Evolutionary conservation across 2,329 filamentous ascomycete species (phyloP).

Genomic region (Endoconidiophora laricicola): DNA sequence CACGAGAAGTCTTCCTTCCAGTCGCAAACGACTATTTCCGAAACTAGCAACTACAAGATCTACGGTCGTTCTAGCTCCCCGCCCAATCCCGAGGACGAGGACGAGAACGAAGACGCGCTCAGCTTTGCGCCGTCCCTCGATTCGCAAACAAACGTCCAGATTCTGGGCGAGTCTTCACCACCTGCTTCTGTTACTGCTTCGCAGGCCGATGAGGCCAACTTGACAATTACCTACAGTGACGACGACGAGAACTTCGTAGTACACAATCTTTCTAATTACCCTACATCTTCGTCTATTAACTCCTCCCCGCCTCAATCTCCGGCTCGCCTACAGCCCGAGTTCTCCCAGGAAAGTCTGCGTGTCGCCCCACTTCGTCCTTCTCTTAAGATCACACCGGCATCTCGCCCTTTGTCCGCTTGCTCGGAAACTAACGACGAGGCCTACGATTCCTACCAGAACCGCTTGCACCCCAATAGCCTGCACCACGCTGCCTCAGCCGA

Average conservation of each 20-base stretch:
- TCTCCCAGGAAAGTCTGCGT: slow-evolving; percentile 44
- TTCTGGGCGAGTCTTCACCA: slow-evolving; percentile 35
- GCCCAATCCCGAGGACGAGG: slow-evolving; percentile 14
- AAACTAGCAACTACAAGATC: slow-evolving; percentile 38
- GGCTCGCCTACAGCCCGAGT: slow-evolving; percentile 23
- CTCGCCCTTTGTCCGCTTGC: slow-evolving; percentile 10
- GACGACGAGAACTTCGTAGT: slow-evolving; percentile 14
- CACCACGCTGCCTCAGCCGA: slow-evolving; percentile 34
- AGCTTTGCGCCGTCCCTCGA: slow-evolving; percentile 25
- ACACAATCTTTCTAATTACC: slow-evolving; percentile 9
- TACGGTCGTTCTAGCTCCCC: slow-evolving; percentile 30
- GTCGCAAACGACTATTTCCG: slow-evolving; percentile 28
- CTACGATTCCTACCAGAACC: slow-evolving; percentile 18
- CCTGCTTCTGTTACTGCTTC: slow-evolving; percentile 23
- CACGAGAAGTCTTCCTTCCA: slow-evolving; percentile 12
- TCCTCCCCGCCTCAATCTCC: slow-evolving; percentile 2
- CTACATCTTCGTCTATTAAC: slow-evolving; percentile 18
- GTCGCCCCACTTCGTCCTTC: slow-evolving; percentile 37
- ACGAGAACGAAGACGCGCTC: slow-evolving; percentile 16
- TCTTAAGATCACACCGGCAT: slow-evolving; percentile 19
- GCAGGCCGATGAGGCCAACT: slow-evolving; percentile 34
- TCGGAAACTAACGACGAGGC: slow-evolving; percentile 29
- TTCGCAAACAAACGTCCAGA: slow-evolving; percentile 29
- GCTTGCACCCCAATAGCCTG: slow-evolving; percentile 25
- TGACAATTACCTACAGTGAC: slow-evolving; percentile 20